Conservation (phyloP, 768 basidiomycete genomes). For the Pleurotus tuoliensis region DNA sequence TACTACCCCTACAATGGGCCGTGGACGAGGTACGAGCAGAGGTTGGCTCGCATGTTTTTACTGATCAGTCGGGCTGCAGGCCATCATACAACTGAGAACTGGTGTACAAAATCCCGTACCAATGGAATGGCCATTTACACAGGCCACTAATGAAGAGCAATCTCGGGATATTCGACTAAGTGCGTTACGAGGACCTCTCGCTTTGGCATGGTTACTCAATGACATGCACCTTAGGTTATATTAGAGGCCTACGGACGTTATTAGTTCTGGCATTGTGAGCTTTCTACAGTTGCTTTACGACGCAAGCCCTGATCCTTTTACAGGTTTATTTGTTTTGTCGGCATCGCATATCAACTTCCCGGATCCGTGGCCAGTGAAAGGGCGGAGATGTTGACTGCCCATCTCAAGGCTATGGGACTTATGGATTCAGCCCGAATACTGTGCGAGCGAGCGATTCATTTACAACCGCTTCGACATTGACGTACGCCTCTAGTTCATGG, state of each 20-base stretch:
- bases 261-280: constrained; percentile 66
- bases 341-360: constrained; percentile 75
- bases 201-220: neutral
- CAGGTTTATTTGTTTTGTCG: constrained; percentile 68
- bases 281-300: neutral
- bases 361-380: constrained; percentile 67
- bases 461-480: too few relatives aligned
- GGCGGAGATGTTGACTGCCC: constrained; percentile 58
- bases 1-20: constrained; percentile 75
- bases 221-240: constrained; percentile 39
- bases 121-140: constrained; percentile 69
- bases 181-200: constrained; percentile 22
- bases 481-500: constrained; percentile 47
- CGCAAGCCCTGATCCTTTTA: neutral
- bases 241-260: constrained; percentile 56
- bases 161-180: constrained; percentile 50
- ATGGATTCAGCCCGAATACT: constrained; percentile 64
- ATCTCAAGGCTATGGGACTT: constrained; percentile 81
- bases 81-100: constrained; percentile 67
- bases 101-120: constrained; percentile 54
- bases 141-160: constrained; percentile 65
- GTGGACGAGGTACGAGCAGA: constrained; percentile 53
- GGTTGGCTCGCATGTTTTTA: too few relatives aligned
- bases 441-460: constrained; percentile 20
- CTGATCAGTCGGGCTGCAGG: constrained; percentile 31